A percentile compares a stretch with the other conserved stretches of the same genome.
phyloP scores from a whole-genome alignment of 1,139 yeast species.

The Candida sanyaensis region DNA sequence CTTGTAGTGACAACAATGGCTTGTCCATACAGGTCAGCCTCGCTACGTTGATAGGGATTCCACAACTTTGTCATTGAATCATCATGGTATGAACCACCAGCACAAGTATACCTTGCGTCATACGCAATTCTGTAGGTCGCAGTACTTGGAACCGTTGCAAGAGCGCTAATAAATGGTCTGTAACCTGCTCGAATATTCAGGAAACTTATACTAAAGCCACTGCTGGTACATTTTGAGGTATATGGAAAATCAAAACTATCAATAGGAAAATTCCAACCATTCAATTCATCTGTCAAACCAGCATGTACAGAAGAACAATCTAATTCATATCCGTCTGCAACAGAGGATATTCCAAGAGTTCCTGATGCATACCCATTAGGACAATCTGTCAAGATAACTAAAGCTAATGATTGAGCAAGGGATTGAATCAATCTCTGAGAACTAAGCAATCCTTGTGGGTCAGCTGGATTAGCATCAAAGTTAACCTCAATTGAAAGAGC shows the following conservation, averaged over 20 bases:
- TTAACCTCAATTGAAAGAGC: conserved; percentile 16
- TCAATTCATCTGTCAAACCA: conserved; percentile 21
- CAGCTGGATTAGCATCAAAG: conserved; percentile 12
- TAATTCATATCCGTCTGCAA: conserved; percentile 5
- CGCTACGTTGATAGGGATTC: conserved; percentile 14
- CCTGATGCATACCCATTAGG: conserved; percentile 22
- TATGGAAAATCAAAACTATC: conserved; percentile 10
- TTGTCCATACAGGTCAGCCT: conserved; percentile 18
- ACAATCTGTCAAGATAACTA: conserved; percentile 15
- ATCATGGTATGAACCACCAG: not conserved
- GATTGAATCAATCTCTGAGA: not conserved
- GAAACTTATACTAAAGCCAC: conserved; percentile 13
- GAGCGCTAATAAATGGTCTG: not conserved
- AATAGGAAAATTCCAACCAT: conserved; percentile 8
- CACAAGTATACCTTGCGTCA: conserved; percentile 11
- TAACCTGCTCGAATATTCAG: conserved; percentile 7
- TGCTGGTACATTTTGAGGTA: conserved; percentile 18
- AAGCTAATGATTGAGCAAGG: not conserved
- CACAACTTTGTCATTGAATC: conserved; percentile 6
- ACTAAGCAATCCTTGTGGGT: not conserved
- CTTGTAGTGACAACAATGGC: conserved; percentile 19
- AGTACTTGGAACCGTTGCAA: not conserved
- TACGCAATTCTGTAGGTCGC: not conserved
- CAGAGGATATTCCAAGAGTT: conserved; percentile 18
- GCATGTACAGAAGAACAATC: conserved; percentile 23